phyloP scores from a whole-genome alignment of 139 green algal genomes.

The Astrephomene gubernaculifera region DNA sequence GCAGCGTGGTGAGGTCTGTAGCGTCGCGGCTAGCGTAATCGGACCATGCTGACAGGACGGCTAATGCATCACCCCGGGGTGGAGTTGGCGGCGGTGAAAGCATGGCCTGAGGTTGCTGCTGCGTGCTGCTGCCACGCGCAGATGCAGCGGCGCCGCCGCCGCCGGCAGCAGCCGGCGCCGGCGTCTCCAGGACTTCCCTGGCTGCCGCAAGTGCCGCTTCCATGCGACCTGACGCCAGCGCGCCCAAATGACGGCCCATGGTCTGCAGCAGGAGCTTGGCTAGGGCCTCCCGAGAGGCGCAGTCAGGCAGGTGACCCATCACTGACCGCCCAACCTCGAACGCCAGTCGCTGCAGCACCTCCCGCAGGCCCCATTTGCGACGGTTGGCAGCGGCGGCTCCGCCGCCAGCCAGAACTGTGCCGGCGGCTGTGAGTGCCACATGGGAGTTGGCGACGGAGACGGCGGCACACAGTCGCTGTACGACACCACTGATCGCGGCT shows the following conservation, averaged over 20 bases:
- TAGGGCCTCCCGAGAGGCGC: slow-evolving; percentile 17
- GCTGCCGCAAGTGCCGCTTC: slow-evolving; percentile 13
- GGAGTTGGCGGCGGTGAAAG: background rate
- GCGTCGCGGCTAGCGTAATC: slow-evolving; percentile 4
- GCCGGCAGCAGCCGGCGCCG: background rate
- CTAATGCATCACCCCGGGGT: background rate
- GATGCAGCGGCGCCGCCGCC: background rate
- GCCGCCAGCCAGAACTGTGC: background rate
- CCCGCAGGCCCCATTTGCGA: slow-evolving; percentile 16
- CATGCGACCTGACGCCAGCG: slow-evolving; percentile 38
- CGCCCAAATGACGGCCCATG: slow-evolving; percentile 46
- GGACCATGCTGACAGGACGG: slow-evolving; percentile 2
- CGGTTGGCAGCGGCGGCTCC: background rate
- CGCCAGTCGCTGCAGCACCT: slow-evolving; percentile 36
- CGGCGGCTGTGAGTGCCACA: no score
- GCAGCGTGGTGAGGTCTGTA: slow-evolving; percentile 32
- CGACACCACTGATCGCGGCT: background rate
- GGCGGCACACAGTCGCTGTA: slow-evolving; percentile 27
- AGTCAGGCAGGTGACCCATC: slow-evolving; percentile 1
- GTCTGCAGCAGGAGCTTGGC: slow-evolving; percentile 46
- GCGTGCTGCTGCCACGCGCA: background rate
- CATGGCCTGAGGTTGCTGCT: background rate
- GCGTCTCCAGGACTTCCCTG: background rate
- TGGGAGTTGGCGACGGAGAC: slow-evolving; percentile 29
- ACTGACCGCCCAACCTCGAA: slow-evolving; percentile 47